Evolutionary conservation across 495 filamentous ascomycete genomes (phyloP).

Genomic region (Usnea hakonensis): DNA sequence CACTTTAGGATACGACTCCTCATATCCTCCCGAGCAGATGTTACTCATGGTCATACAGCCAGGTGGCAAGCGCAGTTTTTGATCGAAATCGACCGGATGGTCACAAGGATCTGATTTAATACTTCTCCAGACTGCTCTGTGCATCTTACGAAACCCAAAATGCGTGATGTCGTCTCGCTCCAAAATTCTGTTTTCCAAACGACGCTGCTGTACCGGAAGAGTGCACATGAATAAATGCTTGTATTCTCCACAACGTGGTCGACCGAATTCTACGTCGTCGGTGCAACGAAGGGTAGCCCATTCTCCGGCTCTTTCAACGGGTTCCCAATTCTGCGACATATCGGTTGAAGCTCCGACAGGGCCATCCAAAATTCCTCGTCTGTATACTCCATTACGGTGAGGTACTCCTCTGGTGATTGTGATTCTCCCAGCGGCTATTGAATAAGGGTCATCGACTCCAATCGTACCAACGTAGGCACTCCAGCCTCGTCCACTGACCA

Average conservation of each 20-base stretch:
- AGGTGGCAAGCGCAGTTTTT: not conserved
- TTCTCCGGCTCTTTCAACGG: not conserved
- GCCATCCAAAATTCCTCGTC: not conserved
- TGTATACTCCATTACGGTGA: not conserved
- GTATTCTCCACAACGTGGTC: not conserved
- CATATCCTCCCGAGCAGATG: not conserved
- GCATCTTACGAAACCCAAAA: too few species aligned
- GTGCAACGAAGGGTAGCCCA: conserved; percentile 1
- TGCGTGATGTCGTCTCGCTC: not conserved
- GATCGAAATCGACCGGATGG: not conserved
- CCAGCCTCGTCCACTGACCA: not conserved
- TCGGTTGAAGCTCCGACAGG: not conserved
- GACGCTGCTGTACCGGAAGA: not conserved
- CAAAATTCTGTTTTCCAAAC: not conserved
- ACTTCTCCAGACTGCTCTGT: not conserved
- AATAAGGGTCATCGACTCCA: not conserved
- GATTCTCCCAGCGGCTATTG: not conserved
- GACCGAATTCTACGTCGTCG: not conserved
- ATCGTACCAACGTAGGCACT: not conserved
- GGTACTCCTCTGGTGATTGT: not conserved
- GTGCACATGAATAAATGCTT: conserved; percentile 1
- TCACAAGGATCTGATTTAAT: not conserved
- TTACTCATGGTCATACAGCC: conserved; percentile 2
- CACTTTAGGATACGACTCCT: not conserved
- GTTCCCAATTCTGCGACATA: not conserved